Evolutionary conservation across 768 basidiomycete species (phyloP), one percentile per base, ranked within the genome.

Genomic region (Boletus edulis): DNA sequence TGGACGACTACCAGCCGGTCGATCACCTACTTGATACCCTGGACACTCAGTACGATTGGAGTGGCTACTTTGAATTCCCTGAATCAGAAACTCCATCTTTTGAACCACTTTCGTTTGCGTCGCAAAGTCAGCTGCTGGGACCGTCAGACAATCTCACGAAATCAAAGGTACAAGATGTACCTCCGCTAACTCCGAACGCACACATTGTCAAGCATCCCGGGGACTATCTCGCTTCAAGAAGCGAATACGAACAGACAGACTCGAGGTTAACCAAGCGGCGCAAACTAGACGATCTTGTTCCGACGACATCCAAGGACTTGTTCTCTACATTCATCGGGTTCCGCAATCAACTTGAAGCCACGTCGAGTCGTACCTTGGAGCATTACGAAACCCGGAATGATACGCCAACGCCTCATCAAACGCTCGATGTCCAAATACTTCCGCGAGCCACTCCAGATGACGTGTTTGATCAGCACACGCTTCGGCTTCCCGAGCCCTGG

Each of bases 401-500:
- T 29, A 39, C 42, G 40, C 47, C 58, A 14, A 46, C 32, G 20
- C 49, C 46, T n/a, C 34, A 55, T 51, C 51, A 57, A 46, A 44
- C 32, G 7, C 29, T 15, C 55, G 49, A 34, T 29, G 38, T 55
- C 31, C 57, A 62, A 55, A 54, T 56, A 32, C 57, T 47, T 22
- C 63, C 67, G 45, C 66, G 58, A 15, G 62, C 34, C 44, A 59
- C 73, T 18, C 81, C 82, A 11, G 61, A 67, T 35, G 77, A 78
- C 34, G 57, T 84, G 15, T 70, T 73, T 47, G 68, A 75, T 58
- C 55, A 62, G 37, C 73, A 75, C 55, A 85, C 84, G 15, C 65
- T 85, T 29, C 64, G 64, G 38, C 66, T 80, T 40, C 77, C 79
- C 8, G 57, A 68, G 6, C 47, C 60, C 14, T 63, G 71, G 67